phyloP scores from a whole-genome alignment of 2,329 filamentous ascomycete species.

The Diaporthe sp. region DNA sequence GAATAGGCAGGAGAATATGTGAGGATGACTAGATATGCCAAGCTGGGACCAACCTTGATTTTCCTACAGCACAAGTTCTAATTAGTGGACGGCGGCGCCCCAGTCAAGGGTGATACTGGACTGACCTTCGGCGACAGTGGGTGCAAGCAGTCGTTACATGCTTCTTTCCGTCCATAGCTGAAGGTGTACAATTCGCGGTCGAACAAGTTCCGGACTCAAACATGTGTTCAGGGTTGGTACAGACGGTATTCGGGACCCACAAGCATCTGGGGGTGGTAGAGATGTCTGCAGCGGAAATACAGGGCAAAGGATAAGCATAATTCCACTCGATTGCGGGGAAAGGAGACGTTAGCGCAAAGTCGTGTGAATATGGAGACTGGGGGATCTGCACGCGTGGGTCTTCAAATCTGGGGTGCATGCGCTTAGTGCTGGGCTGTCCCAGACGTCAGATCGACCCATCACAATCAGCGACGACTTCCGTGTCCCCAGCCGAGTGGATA shows the following conservation, averaged over 20 bases:
- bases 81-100: neutral
- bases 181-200: neutral
- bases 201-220: neutral
- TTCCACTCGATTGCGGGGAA: conserved; percentile 6
- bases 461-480: neutral
- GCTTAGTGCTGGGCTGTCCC: neutral
- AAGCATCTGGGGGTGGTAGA: neutral
- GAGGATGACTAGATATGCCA: neutral
- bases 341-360: neutral
- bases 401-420: neutral
- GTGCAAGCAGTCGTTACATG: conserved; percentile 22
- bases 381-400: conserved; percentile 3
- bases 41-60: conserved; percentile 9
- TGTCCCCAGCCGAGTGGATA: fast-evolving
- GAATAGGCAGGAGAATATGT: neutral
- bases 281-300: neutral
- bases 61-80: neutral
- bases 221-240: neutral
- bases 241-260: neutral
- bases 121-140: conserved; percentile 11
- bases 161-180: conserved; percentile 10
- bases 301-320: neutral
- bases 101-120: neutral
- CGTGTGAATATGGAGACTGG: neutral
- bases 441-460: neutral